phyloP scores from a whole-genome alignment of 805 yeast genomes.

The Kodamaea laetipori region DNA sequence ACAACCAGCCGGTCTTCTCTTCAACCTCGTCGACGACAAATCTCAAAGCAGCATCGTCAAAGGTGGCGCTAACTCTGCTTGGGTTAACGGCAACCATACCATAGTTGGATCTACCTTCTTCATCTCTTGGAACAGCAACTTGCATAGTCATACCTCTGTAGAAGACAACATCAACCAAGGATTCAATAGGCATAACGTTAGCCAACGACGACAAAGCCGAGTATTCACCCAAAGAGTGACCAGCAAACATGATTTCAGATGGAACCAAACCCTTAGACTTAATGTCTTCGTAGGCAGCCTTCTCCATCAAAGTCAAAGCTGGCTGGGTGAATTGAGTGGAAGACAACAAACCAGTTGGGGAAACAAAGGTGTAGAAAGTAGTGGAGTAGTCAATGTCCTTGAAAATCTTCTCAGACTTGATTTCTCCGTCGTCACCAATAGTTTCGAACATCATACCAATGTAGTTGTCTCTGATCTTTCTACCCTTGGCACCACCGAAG shows the following conservation, averaged over 20 bases:
- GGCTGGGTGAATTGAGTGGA: constrained; percentile 99
- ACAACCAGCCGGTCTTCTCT: constrained; percentile 84
- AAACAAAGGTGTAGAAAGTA: constrained; percentile 81
- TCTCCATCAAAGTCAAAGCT: constrained; percentile 98
- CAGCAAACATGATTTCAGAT: constrained; percentile 91
- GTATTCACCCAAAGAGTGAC: constrained; percentile 99
- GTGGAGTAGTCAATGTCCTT: constrained; percentile 83
- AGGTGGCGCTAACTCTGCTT: constrained; percentile 83
- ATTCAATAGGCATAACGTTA: constrained; percentile 98
- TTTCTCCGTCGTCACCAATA: constrained; percentile 76
- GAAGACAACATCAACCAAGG: constrained; percentile 95
- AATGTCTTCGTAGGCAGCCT: constrained; percentile 98
- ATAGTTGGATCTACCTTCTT: constrained; percentile 91
- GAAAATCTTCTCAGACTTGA: constrained; percentile 92
- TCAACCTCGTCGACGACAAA: constrained; percentile 90
- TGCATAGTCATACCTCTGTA: constrained; percentile 99
- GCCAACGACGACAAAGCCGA: constrained; percentile 97
- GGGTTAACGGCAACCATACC: constrained; percentile 99
- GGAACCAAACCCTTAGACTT: constrained; percentile 94
- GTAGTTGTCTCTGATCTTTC: constrained; percentile 91
- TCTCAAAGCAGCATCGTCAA: constrained; percentile 90
- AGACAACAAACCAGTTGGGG: constrained; percentile 92
- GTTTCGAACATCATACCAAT: constrained; percentile 98
- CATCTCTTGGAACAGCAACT: constrained; percentile 98
- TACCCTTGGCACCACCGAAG: constrained; percentile 98